phyloP scores from a whole-genome alignment of 139 green algal species.

The Astrephomene gubernaculifera region DNA sequence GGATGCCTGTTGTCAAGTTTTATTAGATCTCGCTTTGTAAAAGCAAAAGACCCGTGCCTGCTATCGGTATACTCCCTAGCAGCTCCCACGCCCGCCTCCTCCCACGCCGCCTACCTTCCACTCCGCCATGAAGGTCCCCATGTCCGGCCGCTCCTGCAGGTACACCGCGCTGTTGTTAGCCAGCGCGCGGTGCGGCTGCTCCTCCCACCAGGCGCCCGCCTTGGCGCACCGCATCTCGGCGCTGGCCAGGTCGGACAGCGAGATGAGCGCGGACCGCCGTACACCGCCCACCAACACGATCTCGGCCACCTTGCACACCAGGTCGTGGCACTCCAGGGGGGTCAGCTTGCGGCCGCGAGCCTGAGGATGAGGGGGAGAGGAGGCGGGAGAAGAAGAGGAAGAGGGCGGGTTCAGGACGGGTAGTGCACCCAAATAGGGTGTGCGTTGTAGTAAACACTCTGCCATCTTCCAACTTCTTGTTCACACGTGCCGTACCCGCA shows the following conservation, averaged over 20 bases:
- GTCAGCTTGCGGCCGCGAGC: conserved; percentile 50
- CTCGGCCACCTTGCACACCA: conserved; percentile 63
- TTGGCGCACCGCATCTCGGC: conserved; percentile 55
- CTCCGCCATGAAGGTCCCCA: conserved; percentile 51
- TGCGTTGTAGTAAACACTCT: too few species aligned
- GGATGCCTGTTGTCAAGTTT: not conserved
- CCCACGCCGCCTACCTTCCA: conserved; percentile 40
- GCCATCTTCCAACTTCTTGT: too few species aligned
- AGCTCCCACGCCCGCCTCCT: not conserved
- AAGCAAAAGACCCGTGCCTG: not conserved
- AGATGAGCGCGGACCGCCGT: conserved; percentile 61
- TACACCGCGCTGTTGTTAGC: conserved; percentile 66
- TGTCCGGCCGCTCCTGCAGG: conserved; percentile 28
- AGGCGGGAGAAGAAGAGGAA: not conserved
- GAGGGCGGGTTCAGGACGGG: not conserved
- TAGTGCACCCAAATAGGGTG: too few species aligned
- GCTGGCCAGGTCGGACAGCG: conserved; percentile 43
- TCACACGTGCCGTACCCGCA: too few species aligned
- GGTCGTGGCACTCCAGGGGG: conserved; percentile 58
- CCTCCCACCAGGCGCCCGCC: conserved; percentile 58
- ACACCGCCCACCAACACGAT: conserved; percentile 64
- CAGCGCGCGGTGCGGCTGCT: conserved; percentile 46
- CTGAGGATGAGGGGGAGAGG: not conserved
- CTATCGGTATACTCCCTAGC: too few species aligned
- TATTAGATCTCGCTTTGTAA: not conserved